These are phyloP conservation scores for Apiotrichum gracile DNA, from an alignment of 1,284 basidiomycete species.

Conservation along the genomic window DNA sequence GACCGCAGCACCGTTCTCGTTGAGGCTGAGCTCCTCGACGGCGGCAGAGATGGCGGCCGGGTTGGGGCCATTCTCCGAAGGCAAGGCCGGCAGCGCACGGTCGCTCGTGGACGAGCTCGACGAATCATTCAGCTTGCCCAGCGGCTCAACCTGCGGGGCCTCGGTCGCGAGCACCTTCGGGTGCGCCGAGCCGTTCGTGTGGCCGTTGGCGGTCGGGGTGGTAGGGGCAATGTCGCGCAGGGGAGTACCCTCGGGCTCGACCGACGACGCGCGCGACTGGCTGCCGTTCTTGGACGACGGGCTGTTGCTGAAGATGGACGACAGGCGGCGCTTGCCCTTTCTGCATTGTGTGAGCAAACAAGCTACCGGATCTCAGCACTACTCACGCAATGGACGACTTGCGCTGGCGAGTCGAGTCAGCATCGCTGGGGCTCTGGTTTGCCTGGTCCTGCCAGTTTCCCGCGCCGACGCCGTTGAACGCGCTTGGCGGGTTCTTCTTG, in stretches of 20 bases:
- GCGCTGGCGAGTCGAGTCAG: background rate
- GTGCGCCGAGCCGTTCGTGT: background rate
- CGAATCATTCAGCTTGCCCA: background rate
- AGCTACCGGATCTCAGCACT: background rate
- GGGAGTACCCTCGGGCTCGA: conserved; percentile 2
- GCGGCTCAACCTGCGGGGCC: background rate
- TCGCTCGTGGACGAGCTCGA: background rate
- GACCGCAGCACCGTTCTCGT: background rate
- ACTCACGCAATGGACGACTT: background rate
- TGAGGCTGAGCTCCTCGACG: background rate
- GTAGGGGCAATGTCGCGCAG: too few relatives aligned
- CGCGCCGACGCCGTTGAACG: background rate
- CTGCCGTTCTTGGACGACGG: background rate
- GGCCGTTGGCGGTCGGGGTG: background rate
- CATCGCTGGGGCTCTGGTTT: background rate
- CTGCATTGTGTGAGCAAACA: conserved; percentile 8
- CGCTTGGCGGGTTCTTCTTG: background rate
- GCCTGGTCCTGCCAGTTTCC: background rate
- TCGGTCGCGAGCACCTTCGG: background rate
- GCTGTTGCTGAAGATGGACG: conserved; percentile 30
- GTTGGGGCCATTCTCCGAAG: background rate
- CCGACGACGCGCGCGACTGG: background rate
- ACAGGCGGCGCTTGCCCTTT: conserved; percentile 34
- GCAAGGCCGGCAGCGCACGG: background rate
- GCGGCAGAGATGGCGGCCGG: background rate